Evolutionary conservation across 2,329 filamentous ascomycete species (phyloP), one percentile per base, ranked within the genome.

Genomic region (Thelonectria blattea): DNA sequence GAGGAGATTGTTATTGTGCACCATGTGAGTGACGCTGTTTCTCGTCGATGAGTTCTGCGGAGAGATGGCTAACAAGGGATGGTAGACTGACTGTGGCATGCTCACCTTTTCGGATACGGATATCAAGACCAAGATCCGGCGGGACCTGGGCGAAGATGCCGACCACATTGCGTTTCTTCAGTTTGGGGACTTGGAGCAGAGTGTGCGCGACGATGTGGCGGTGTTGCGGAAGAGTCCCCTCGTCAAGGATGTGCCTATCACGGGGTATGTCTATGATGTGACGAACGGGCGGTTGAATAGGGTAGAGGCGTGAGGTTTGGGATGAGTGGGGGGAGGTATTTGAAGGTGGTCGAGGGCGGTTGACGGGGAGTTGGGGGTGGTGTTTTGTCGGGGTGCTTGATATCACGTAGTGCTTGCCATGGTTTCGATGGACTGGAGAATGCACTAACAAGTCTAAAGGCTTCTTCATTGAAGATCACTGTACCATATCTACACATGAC

Each of bases 211-310:
- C 27, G 91, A 94, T 74, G 82, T 95, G 0, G 76, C 77, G 50
- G 85, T 85, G 66, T 70, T 95, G 66, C 86, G 83, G 75, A 79
- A 74, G 57, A 85, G 80, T 49, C 82, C 83, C 56, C 78, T 89
- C 14, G 81, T 93, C 7, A 79, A 88, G 24, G 80, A 87, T n/a
- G 82, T 91, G 3, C 76, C 77, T 0, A 80, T 93, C 49, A 90
- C 84, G 8, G 91, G 91, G 0, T 94, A 90, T 85, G 76, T 93
- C 4, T 93, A 93, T 75, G 87, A 93, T 68, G 89, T 93, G 43
- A 86, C 91, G 78, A 91, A 85, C 1, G 91, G 91, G 1, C 88
- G 81, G 76, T 71, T 77, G 41, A 64, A 70, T 9, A 70, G 69
- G 56, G 71, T 76, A 6, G 42, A 52, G 18, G 41, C 41, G 9